Base-by-base conservation (phyloP, 495 filamentous ascomycete species). In the Physcia stellaris region DNA sequence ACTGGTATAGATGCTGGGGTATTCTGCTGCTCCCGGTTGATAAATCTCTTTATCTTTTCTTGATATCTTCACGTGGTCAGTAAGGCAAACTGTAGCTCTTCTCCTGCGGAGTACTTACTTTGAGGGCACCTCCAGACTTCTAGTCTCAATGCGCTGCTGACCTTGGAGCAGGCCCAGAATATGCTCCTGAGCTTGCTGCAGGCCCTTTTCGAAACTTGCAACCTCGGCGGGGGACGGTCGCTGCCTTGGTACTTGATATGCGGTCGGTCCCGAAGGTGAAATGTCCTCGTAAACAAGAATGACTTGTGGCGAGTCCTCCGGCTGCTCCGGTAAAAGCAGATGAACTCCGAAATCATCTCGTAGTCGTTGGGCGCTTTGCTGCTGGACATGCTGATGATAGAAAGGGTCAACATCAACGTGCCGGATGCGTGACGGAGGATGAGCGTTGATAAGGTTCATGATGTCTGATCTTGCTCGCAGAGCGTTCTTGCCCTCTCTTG, bases 271-370 rank as follows among this genome's bases (percentile, higher is more conserved):
- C 0, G 63, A 56, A 22, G 69, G 62, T 16, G 62, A 60, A 2
- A 68, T 60, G 16, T 81, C 86, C 54, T 95, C 87, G 48, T 83
- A 94, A 7, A 95, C 80, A 21, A 95, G 67, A 24, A 93, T 66
- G 16, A 94, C 63, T n/a, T 85, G 73, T 1, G 64, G 56, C 35
- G 68, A 66, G 26, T 73, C 56, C 27, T 77, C 66, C 1, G 57
- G 38, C 2, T 73, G 63, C 16, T 83, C 73, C 0, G 86, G 83
- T 15, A 88, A 59, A 7, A 94, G 68, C 12, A 92, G 49, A 45
- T 84, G 76, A 9, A 95, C 86, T 45, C 84, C 82, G 47, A 74
- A 83, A 17, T 85, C 74, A 39, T 75, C 63, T 39, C 76, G 74
- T 20, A 94, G 63, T 35, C 70, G 68, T 23, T 69, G 63, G 7